Evolutionary conservation across 108 stramenopile genomes (phyloP), one percentile per base, ranked within the genome.

Genomic region (Pseudonitzschia multiseries): DNA sequence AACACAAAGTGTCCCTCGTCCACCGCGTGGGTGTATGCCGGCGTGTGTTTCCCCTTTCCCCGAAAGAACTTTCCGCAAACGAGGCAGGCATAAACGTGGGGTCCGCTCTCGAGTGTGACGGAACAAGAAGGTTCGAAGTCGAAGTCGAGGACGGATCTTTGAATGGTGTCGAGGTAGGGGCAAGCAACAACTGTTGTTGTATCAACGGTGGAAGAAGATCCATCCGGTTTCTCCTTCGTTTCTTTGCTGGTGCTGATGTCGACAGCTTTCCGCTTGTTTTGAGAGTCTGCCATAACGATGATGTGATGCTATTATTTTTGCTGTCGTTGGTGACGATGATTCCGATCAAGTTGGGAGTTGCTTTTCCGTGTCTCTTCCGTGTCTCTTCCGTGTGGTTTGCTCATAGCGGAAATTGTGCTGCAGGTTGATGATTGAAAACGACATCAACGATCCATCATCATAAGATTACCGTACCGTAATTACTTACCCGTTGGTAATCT

Each of bases 11-110:
- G 99, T 33, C 88, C 86, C 29, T 87, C 86, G 66, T 97, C 85
- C 53, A 99, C 94, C 26, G 83, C 68, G 77, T 99, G 99, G 2
- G 90, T 97, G 73, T 95, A 97, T 1, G 99, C 99, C 22, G 97
- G 98, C 14, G 98, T 99, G 27, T 82, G 86, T 31, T 68, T 75
- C 48, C 98, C 96, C 33, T 87, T 63, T 10, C 99, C 99, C 15
- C 96, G 94, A 77, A 98, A 98, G 84, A 88, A 98, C 66, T 96
- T 97, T 53, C 99, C 99, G 76, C 99, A 99, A 10, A 98, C 96
- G 31, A 99, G 87, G 81, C 99, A 99, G 0, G 79, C 92, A 71
- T 98, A 99, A 21, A 99, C 95, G 81, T 98, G 96, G 9, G 92
- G 82, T 31, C 93, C 93, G 20, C 91, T 77, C 51, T 90, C 84